These are phyloP conservation scores for Baudoinia panamericana DNA, from an alignment of 495 filamentous ascomycete species.

Conservation along the genomic window DNA sequence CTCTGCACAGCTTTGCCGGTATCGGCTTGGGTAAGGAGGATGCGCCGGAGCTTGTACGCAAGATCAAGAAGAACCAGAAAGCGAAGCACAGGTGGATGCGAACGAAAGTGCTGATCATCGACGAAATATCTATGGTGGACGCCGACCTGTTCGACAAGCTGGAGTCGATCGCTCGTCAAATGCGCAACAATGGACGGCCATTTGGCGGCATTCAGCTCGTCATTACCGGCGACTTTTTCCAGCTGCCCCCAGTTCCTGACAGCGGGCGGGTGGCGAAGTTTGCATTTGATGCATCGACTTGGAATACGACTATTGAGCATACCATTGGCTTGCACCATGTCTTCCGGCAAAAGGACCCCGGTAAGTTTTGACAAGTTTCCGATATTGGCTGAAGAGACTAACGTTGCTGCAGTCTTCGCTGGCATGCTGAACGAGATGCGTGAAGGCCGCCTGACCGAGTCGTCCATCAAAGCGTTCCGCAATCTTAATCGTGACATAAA, in stretches of 20 bases:
- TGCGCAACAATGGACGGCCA: constrained; percentile 75
- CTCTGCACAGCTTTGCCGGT: constrained; percentile 87
- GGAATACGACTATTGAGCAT: constrained; percentile 84
- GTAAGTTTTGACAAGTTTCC: constrained; percentile 30
- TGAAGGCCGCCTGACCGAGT: constrained; percentile 58
- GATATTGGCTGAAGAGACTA: background rate
- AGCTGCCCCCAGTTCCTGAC: constrained; percentile 86
- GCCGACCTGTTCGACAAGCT: constrained; percentile 95
- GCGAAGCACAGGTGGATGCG: constrained; percentile 77
- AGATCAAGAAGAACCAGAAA: constrained; percentile 80
- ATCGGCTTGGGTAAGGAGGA: constrained; percentile 91
- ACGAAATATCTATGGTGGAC: constrained; percentile 98
- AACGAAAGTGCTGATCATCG: constrained; percentile 75
- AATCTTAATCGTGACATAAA: constrained; percentile 53
- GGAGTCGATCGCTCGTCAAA: constrained; percentile 66
- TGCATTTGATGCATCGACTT: constrained; percentile 80
- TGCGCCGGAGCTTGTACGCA: constrained; percentile 69
- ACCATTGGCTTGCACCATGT: constrained; percentile 92
- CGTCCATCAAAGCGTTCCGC: constrained; percentile 59
- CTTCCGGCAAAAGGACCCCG: constrained; percentile 87
- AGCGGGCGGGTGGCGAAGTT: constrained; percentile 63
- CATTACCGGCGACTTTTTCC: constrained; percentile 96
- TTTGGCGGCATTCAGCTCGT: constrained; percentile 95
- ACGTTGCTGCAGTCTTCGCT: constrained; percentile 51
- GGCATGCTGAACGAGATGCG: constrained; percentile 96